These are phyloP conservation scores for Blastobotrys illinoisensis DNA, from an alignment of 1,139 yeast species.

Conservation along the genomic window DNA sequence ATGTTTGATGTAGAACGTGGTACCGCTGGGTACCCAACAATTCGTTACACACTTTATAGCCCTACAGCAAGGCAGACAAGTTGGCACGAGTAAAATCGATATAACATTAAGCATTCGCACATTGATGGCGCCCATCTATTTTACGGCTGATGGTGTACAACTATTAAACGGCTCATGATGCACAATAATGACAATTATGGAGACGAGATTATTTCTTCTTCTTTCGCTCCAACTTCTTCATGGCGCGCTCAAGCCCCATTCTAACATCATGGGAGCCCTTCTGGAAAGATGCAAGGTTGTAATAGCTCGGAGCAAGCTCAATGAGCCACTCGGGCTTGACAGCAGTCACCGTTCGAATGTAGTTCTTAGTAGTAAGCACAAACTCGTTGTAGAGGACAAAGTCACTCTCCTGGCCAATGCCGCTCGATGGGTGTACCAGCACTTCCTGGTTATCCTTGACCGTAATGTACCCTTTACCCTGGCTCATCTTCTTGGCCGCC, in stretches of 20 bases:
- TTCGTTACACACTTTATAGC: too few species aligned
- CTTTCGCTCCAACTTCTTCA: constrained; percentile 24
- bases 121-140: too few species aligned
- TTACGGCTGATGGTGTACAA: too few species aligned
- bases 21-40: too few species aligned
- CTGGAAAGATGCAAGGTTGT: constrained; percentile 64
- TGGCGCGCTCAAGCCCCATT: constrained; percentile 67
- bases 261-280: constrained; percentile 68
- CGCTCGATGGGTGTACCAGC: constrained; percentile 87
- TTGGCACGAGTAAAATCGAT: too few species aligned
- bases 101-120: too few species aligned
- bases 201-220: constrained; percentile 2
- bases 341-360: constrained; percentile 89
- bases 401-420: constrained; percentile 75
- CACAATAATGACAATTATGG: too few species aligned
- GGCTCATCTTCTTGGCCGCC: constrained; percentile 66
- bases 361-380: constrained; percentile 88
- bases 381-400: constrained; percentile 95
- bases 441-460: constrained; percentile 96
- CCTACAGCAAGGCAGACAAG: too few species aligned
- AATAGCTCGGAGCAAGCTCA: constrained; percentile 82
- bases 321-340: constrained; percentile 89
- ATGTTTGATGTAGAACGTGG: too few species aligned
- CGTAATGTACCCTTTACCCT: constrained; percentile 59
- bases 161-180: too few species aligned